Conservation (phyloP, 2,329 filamentous ascomycete genomes). For the Colletotrichum sp. region DNA sequence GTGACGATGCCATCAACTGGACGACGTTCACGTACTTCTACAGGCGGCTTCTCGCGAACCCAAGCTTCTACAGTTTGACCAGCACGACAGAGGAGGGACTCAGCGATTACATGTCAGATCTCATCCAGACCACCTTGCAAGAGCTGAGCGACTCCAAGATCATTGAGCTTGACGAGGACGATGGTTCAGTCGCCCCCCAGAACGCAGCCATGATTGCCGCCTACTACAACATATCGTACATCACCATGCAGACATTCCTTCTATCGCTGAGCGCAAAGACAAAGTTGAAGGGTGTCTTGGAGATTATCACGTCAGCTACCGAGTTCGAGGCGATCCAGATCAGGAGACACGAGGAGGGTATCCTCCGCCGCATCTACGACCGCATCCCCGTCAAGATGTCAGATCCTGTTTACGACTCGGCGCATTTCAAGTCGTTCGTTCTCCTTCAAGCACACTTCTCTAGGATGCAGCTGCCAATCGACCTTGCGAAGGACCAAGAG, state of each 20-base stretch:
- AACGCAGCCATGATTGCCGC: constrained; percentile 98
- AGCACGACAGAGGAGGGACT: constrained; percentile 90
- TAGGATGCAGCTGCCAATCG: constrained; percentile 93
- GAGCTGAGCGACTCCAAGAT: constrained; percentile 93
- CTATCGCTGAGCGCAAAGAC: constrained; percentile 87
- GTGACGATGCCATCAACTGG: constrained; percentile 98
- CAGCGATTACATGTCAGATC: constrained; percentile 91
- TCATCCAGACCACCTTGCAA: constrained; percentile 91
- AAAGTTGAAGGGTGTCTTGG: constrained; percentile 94
- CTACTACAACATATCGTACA: constrained; percentile 99
- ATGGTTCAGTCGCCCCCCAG: constrained; percentile 85
- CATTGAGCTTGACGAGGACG: constrained; percentile 92
- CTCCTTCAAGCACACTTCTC: constrained; percentile 97
- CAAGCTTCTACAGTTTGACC: constrained; percentile 91
- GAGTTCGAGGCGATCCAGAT: constrained; percentile 97
- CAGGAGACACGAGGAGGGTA: constrained; percentile 85
- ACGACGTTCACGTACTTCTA: constrained; percentile 99
- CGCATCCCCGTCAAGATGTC: constrained; percentile 95
- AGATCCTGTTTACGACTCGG: constrained; percentile 84
- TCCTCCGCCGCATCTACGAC: constrained; percentile 92
- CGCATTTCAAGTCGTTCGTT: constrained; percentile 98
- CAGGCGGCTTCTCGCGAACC: constrained; percentile 90
- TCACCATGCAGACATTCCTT: constrained; percentile 98
- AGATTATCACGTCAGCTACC: constrained; percentile 95
- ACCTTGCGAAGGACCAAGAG: constrained; percentile 95